Conservation (phyloP, 768 basidiomycete genomes). For the Steccherinum ochraceum region DNA sequence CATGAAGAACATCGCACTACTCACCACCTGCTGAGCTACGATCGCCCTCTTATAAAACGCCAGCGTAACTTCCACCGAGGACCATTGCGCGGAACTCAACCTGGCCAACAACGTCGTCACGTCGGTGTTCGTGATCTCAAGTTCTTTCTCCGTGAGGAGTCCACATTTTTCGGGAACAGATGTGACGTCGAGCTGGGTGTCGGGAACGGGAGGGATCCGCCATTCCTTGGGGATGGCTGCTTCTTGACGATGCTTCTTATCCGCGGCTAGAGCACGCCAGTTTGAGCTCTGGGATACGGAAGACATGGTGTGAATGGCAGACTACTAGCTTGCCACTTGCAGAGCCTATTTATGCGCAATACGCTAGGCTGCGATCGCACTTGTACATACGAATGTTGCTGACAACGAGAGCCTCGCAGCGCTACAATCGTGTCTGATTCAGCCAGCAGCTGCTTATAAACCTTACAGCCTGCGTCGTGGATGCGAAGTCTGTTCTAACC, state of each 20-base stretch:
- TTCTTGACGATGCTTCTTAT: slow-evolving; percentile 47
- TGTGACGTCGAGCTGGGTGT: slow-evolving; percentile 40
- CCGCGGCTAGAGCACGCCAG: slow-evolving; percentile 49
- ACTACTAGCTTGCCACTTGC: too few relatives aligned
- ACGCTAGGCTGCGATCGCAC: too few relatives aligned
- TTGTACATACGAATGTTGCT: too few relatives aligned
- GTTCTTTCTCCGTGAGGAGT: slow-evolving; percentile 44
- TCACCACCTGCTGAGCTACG: slow-evolving; percentile 71
- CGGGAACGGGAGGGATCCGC: slow-evolving; percentile 40
- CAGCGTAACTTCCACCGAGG: slow-evolving; percentile 57
- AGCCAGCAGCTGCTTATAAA: too few relatives aligned
- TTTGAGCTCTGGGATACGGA: slow-evolving; percentile 2
- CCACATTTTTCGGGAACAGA: slow-evolving; percentile 47
- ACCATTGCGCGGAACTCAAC: slow-evolving; percentile 46
- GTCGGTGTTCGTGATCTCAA: slow-evolving; percentile 53
- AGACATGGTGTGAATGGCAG: too few relatives aligned
- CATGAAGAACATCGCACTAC: background rate
- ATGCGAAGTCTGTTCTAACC: too few relatives aligned
- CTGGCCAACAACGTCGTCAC: slow-evolving; percentile 42
- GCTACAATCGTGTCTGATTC: too few relatives aligned
- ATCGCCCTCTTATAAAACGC: slow-evolving; percentile 77
- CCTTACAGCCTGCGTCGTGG: too few relatives aligned
- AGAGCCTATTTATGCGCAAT: too few relatives aligned
- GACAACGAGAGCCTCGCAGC: too few relatives aligned
- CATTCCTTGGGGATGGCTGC: slow-evolving; percentile 58